Conservation (phyloP, 371 early-diverging fungal species). For the Phascolomyces articulosus region DNA sequence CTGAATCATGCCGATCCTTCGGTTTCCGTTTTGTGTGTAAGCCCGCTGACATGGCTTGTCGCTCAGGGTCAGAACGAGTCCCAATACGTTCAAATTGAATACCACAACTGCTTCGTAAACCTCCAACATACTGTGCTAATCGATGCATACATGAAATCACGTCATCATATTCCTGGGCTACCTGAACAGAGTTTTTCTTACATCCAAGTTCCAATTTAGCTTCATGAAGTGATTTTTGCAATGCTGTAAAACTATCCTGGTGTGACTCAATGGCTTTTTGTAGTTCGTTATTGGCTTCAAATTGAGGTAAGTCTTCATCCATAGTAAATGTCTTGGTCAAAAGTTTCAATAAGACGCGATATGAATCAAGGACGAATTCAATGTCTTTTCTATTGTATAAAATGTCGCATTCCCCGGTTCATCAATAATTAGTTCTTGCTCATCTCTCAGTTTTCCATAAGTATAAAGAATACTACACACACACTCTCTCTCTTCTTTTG, state of each 20-base stretch:
- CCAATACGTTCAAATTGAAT: conserved; percentile 67
- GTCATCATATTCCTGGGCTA: conserved; percentile 38
- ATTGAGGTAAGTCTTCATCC: conserved; percentile 61
- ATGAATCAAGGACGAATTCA: conserved; percentile 55
- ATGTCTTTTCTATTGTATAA: conserved; percentile 52
- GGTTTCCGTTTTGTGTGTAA: conserved; percentile 3
- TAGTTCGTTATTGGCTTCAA: conserved; percentile 49
- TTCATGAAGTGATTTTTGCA: conserved; percentile 64
- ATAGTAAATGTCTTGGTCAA: conserved; percentile 71
- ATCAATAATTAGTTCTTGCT: too few species aligned
- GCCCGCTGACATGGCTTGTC: conserved; percentile 9
- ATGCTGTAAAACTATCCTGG: conserved; percentile 62
- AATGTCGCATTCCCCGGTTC: too few species aligned
- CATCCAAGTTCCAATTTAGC: conserved; percentile 65
- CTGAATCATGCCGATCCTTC: not conserved
- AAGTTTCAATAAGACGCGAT: conserved; percentile 57
- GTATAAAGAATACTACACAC: too few species aligned
- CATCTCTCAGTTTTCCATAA: too few species aligned
- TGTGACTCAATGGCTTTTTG: conserved; percentile 65
- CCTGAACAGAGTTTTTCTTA: conserved; percentile 51
- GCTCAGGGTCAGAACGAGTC: not conserved
- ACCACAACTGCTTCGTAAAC: conserved; percentile 68
- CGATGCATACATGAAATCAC: conserved; percentile 60
- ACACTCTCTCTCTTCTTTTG: too few species aligned
- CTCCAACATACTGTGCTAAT: conserved; percentile 69